A percentile compares a stretch with the other conserved stretches of the same genome.
These are phyloP conservation scores for Martiniozyma asiatica DNA, from an alignment of 1,139 yeast species.

Conservation along the genomic window DNA sequence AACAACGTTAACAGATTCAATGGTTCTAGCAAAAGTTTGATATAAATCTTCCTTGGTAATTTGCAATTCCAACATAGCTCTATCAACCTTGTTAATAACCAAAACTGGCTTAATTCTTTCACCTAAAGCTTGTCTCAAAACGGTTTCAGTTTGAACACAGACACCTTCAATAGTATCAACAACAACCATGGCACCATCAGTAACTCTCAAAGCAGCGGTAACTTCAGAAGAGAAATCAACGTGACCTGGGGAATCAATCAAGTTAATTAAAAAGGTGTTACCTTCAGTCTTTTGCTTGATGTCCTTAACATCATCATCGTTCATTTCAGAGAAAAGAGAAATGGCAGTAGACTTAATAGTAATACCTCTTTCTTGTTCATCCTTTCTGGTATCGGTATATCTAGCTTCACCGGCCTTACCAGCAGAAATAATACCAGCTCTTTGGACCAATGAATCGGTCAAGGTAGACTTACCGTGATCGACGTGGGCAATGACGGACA, in stretches of 20 bases:
- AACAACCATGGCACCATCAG: slow-evolving; percentile 99
- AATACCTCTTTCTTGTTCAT: slow-evolving; percentile 99
- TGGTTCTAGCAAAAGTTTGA: slow-evolving; percentile 97
- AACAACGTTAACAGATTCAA: slow-evolving; percentile 97
- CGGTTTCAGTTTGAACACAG: slow-evolving; percentile 99
- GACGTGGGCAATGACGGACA: slow-evolving; percentile 99
- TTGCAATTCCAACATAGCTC: slow-evolving; percentile 98
- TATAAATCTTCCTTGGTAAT: slow-evolving; percentile 97
- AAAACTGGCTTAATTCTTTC: slow-evolving; percentile 99
- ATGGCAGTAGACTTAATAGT: slow-evolving; percentile 98
- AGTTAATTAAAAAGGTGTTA: slow-evolving; percentile 90
- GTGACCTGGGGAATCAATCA: slow-evolving; percentile 99
- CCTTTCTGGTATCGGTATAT: slow-evolving; percentile 99
- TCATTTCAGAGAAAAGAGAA: slow-evolving; percentile 84
- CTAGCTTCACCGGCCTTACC: slow-evolving; percentile 99
- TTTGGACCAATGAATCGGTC: slow-evolving; percentile 97
- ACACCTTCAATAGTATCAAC: slow-evolving; percentile 99
- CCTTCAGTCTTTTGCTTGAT: slow-evolving; percentile 93
- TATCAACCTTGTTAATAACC: slow-evolving; percentile 97
- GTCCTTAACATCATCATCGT: slow-evolving; percentile 87
- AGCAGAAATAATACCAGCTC: slow-evolving; percentile 98
- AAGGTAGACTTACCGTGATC: slow-evolving; percentile 99
- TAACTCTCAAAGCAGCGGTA: slow-evolving; percentile 99
- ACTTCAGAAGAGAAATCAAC: slow-evolving; percentile 99
- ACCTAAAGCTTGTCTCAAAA: slow-evolving; percentile 97